Conservation (phyloP, 2,329 filamentous ascomycete genomes). For the Pyrenophora graminea region DNA sequence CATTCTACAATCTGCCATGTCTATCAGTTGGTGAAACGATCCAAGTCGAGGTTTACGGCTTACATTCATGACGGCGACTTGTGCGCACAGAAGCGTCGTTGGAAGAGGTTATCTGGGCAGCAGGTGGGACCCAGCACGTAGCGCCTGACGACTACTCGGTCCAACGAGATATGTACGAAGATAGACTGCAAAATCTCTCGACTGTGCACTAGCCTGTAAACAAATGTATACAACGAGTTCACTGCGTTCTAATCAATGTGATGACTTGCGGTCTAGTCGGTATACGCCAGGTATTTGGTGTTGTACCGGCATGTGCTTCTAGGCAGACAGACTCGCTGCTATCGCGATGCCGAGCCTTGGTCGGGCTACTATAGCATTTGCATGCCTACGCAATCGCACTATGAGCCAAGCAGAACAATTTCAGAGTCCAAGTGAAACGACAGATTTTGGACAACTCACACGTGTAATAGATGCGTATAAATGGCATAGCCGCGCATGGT, state of each 20-base stretch:
- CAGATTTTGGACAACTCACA: not conserved
- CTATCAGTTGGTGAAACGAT: not conserved
- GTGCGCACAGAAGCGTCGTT: slow-evolving; percentile 1
- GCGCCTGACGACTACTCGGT: slow-evolving; percentile 1
- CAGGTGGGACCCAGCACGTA: slow-evolving; percentile 12
- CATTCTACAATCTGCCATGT: slow-evolving; percentile 76
- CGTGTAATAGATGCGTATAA: slow-evolving; percentile 2
- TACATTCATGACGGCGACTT: slow-evolving; percentile 54
- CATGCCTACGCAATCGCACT: not conserved
- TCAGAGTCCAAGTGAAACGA: not conserved
- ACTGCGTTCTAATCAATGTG: not conserved
- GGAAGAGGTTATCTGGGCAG: not conserved
- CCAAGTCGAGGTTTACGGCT: not conserved
- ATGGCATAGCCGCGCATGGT: slow-evolving; percentile 4
- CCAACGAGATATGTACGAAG: not conserved
- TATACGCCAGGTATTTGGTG: slow-evolving; percentile 5
- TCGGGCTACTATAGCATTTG: not conserved
- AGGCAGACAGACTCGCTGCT: slow-evolving; percentile 7
- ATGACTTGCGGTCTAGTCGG: not conserved
- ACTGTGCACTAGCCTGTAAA: not conserved
- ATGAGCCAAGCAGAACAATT: not conserved
- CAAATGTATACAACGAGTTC: not conserved
- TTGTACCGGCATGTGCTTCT: slow-evolving; percentile 4
- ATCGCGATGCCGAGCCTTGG: slow-evolving; percentile 12
- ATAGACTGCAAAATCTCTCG: not conserved